These are phyloP conservation scores for Aeschynomene evenia DNA, from an alignment of 306 rosid species.

Conservation along the genomic window DNA sequence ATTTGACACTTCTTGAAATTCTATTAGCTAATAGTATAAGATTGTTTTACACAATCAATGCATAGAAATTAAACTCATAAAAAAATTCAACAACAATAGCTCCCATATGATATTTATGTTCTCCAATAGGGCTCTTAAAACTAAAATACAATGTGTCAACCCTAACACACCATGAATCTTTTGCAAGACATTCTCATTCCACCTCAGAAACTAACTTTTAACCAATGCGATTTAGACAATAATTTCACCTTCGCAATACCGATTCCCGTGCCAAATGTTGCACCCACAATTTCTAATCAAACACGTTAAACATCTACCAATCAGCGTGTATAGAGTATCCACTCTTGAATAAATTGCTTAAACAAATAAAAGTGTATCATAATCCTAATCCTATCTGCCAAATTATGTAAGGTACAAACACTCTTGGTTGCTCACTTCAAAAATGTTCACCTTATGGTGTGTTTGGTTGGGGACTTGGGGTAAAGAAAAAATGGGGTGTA, in stretches of 20 bases:
- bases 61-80: too few species aligned
- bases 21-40: too few species aligned
- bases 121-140: neutral
- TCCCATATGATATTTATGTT: neutral
- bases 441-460: neutral
- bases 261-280: neutral
- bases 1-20: too few species aligned
- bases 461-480: too few species aligned
- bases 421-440: neutral
- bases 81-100: neutral
- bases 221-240: neutral
- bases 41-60: too few species aligned
- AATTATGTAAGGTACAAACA: neutral
- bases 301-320: neutral
- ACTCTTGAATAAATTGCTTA: neutral
- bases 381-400: neutral
- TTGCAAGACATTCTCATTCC: neutral
- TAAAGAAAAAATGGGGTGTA: too few species aligned
- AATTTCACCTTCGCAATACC: neutral
- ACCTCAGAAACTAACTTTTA: neutral
- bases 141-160: neutral
- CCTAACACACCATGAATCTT: neutral
- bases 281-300: neutral
- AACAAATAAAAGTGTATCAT: neutral
- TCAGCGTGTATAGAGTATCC: neutral